Percentiles rank a stretch among this genome's conserved stretches.
Evolutionary conservation across 805 yeast genomes (phyloP).

Genomic region (Myxozyma vanderwaltii): DNA sequence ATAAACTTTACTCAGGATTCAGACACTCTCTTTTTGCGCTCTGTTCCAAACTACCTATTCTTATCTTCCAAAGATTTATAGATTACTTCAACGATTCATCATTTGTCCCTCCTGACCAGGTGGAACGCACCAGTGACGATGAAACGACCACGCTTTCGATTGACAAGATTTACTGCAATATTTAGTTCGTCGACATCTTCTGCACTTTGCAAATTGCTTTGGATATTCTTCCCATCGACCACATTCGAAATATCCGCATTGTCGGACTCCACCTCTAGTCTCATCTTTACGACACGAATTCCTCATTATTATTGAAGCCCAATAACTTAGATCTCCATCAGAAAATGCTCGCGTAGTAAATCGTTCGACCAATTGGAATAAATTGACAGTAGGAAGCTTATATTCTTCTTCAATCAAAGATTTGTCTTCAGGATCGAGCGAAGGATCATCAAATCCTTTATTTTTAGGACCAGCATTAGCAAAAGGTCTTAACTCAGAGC

Average conservation of each 20-base stretch:
- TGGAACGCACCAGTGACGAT: slow-evolving; percentile 82
- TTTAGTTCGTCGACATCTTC: slow-evolving; percentile 91
- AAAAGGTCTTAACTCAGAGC: slow-evolving; percentile 30
- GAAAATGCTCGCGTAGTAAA: slow-evolving; percentile 67
- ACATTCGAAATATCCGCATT: slow-evolving; percentile 90
- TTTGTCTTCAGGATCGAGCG: slow-evolving; percentile 24
- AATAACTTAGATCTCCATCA: slow-evolving; percentile 81
- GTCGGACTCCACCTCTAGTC: slow-evolving; percentile 81
- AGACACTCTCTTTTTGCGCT: too few relatives aligned
- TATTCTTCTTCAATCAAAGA: slow-evolving; percentile 49
- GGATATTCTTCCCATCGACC: slow-evolving; percentile 93
- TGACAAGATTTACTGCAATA: slow-evolving; percentile 94
- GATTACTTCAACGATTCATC: slow-evolving; percentile 2
- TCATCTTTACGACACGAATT: slow-evolving; percentile 94
- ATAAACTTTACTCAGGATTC: too few relatives aligned
- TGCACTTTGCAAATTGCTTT: slow-evolving; percentile 90
- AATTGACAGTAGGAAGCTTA: slow-evolving; percentile 52
- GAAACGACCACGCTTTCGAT: slow-evolving; percentile 86
- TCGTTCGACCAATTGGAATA: slow-evolving; percentile 90
- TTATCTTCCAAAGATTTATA: too few relatives aligned
- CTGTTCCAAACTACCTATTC: too few relatives aligned
- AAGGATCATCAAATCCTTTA: slow-evolving; percentile 19
- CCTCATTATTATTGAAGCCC: slow-evolving; percentile 98
- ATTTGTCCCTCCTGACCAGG: slow-evolving; percentile 19
- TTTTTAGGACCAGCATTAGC: background rate